Evolutionary conservation across 352 stramenopile genomes (phyloP).

Genomic region (Phytophthora pisi): DNA sequence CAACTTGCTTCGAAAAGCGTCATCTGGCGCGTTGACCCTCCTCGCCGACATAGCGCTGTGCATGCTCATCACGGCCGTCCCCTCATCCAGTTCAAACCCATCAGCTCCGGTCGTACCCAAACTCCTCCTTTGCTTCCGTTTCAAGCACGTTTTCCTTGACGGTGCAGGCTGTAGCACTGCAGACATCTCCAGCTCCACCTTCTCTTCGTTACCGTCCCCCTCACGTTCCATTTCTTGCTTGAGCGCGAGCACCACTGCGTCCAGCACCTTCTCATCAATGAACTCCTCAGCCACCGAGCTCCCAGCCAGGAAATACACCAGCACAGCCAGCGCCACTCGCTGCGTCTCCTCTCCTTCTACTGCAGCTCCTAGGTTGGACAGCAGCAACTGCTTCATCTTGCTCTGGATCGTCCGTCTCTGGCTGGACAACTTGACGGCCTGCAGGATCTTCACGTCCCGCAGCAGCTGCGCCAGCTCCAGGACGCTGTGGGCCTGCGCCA

Average conservation of each 20-base stretch:
- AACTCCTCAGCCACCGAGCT: conserved; percentile 39
- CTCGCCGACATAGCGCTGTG: neutral
- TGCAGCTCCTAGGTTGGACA: conserved; percentile 15
- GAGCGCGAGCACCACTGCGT: conserved; percentile 34
- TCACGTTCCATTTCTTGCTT: conserved; percentile 21
- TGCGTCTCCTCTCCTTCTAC: conserved; percentile 3
- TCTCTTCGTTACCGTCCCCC: conserved; percentile 24
- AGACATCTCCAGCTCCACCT: conserved; percentile 25
- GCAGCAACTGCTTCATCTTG: conserved; percentile 45
- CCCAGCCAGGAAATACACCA: conserved; percentile 49
- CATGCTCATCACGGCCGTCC: neutral
- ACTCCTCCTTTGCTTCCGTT: conserved; percentile 40
- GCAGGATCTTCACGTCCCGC: conserved; percentile 36
- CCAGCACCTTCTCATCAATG: conserved; percentile 42
- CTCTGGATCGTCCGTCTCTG: conserved; percentile 22
- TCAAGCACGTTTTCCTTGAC: conserved; percentile 56
- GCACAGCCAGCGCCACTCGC: conserved; percentile 36
- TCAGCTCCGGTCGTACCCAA: neutral
- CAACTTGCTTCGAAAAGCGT: conserved; percentile 19
- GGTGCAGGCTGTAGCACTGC: neutral
- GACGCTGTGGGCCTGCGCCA: conserved; percentile 34
- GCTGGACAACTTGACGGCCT: conserved; percentile 41
- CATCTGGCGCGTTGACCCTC: conserved; percentile 2
- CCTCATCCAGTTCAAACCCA: neutral
- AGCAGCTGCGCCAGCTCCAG: conserved; percentile 50